Conservation (phyloP, 1,284 basidiomycete species). For the Vanrija pseudolonga region DNA sequence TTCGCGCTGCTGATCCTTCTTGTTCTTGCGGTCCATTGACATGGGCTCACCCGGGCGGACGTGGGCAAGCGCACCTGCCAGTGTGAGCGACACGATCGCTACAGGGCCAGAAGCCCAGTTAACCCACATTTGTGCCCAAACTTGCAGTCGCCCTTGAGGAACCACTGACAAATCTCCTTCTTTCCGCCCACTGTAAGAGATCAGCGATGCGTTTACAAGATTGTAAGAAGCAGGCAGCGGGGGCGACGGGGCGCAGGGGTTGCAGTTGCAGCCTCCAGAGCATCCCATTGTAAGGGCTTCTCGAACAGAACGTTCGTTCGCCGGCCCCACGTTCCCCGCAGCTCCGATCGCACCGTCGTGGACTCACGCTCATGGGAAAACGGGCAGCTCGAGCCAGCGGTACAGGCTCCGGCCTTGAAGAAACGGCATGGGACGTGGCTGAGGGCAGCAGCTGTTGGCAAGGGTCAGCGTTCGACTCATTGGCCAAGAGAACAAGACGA, state of each 20-base stretch:
- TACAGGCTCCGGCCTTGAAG: conserved; percentile 89
- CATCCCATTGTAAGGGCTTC: no score
- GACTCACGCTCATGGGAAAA: conserved; percentile 69
- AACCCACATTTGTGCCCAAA: conserved; percentile 87
- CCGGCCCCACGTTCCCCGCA: no score
- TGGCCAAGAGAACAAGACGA: background rate
- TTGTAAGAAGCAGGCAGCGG: no score
- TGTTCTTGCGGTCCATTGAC: conserved; percentile 97
- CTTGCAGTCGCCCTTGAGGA: conserved; percentile 78
- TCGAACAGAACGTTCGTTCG: no score
- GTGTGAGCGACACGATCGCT: conserved; percentile 4
- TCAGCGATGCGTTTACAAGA: conserved; percentile 6
- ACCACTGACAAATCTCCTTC: conserved; percentile 95
- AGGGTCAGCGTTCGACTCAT: background rate
- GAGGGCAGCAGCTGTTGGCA: conserved; percentile 49
- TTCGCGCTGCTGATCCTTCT: conserved; percentile 83
- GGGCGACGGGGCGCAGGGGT: no score
- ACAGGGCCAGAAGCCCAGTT: conserved; percentile 7
- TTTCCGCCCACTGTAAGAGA: conserved; percentile 60
- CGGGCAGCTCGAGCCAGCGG: conserved; percentile 89
- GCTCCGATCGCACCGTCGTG: background rate
- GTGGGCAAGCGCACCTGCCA: conserved; percentile 71
- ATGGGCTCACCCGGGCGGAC: conserved; percentile 87
- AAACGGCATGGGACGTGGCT: conserved; percentile 98
- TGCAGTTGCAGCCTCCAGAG: no score